Evolutionary conservation across 805 yeast species (phyloP), one percentile per base, ranked within the genome.

Genomic region (Debaryomyces maramus): DNA sequence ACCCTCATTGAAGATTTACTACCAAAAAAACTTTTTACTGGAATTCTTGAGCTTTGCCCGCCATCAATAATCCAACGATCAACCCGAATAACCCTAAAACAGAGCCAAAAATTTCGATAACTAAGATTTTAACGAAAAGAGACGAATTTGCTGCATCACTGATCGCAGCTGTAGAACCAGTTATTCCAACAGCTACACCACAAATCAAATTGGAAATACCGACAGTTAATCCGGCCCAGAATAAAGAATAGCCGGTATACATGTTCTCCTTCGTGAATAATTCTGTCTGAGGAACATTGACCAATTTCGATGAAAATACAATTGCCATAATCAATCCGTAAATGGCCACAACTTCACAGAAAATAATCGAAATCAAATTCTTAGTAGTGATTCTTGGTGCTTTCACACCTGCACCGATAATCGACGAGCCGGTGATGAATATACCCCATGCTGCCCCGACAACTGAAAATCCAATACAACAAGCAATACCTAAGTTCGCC

Each of bases 401-500:
- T 64, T 87, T 87, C 44, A 93, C 97, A 72, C 99, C 99, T 3
- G 99, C 99, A 53, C 99, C 99, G 46, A 93, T 69, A 52, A 93
- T 87, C 20, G 97, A 81, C 1, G 97, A 75, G 29, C 99, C 99
- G 2, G 98, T 91, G 46, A 93, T 78, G 63, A 91, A 93, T 51
- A 93, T 93, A 48, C 99, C 99, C 99, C 99, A 93, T 4, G 98
- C 98, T 11, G 99, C 99, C 28, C 99, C 99, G 30, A 90, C 84
- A 11, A 93, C 97, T 35, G 95, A 83, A 44, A 93, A 76, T 10
- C 98, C 98, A 52, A 95, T 89, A 67, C 99, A 91, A 37, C 81
- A 67, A 11, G 86, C 83, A 47, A 93, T 88, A 40, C 99, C 99
- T 47, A 89, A 65, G 47, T 79, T 78, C 20, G 97, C 98, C 98